Conservation (phyloP, 768 basidiomycete genomes). For the Boletus pseudo-olivaceus region DNA sequence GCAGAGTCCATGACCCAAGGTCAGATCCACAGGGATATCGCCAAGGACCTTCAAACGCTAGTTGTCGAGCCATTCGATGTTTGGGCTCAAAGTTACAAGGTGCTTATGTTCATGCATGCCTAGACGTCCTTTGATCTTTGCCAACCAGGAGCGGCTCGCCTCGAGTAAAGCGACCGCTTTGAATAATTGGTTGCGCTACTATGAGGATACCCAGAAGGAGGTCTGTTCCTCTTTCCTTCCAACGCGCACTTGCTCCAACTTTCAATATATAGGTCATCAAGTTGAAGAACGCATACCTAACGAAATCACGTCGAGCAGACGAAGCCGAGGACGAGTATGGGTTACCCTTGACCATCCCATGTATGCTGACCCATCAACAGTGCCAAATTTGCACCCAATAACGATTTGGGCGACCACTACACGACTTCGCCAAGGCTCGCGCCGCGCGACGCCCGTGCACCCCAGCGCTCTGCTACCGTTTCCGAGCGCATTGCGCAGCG, state of each 20-base stretch:
- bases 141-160: conserved; percentile 54
- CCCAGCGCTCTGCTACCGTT: conserved; percentile 70
- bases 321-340: conserved; percentile 93
- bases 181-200: conserved; percentile 64
- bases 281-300: conserved; percentile 72
- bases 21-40: conserved; percentile 65
- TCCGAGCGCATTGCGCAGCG: conserved; percentile 85
- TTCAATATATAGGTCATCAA: conserved; percentile 43
- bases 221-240: conserved; percentile 35
- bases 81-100: conserved; percentile 78
- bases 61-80: conserved; percentile 78
- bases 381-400: conserved; percentile 82
- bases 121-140: conserved; percentile 14
- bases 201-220: conserved; percentile 65
- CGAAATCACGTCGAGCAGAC: conserved; percentile 80
- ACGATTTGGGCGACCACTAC: conserved; percentile 63
- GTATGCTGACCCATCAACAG: conserved; percentile 38
- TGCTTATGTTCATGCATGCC: conserved; percentile 21
- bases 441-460: conserved; percentile 53
- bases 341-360: not conserved
- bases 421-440: conserved; percentile 73
- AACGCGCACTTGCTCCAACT: not conserved
- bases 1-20: conserved; percentile 69
- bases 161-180: conserved; percentile 56
- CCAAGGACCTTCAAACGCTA: conserved; percentile 69